A percentile compares a stretch with the other conserved stretches of the same genome.
These are phyloP conservation scores for Globisporangium viniferum DNA, from an alignment of 352 stramenopile species.

Conservation along the genomic window DNA sequence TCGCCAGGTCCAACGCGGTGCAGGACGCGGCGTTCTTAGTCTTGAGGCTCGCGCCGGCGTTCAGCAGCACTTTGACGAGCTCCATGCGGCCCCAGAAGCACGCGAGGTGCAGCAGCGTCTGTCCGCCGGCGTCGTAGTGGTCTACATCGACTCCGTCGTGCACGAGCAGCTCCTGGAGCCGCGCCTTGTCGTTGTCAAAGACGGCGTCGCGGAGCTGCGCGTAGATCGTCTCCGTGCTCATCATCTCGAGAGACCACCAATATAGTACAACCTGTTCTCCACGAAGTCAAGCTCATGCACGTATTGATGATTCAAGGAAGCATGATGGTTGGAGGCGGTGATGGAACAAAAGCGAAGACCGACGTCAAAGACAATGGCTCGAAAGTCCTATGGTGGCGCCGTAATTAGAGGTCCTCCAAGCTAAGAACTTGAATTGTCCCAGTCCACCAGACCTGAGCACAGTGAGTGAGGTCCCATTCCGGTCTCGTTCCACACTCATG, in stretches of 20 bases:
- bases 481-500: no score
- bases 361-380: not conserved
- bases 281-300: not conserved
- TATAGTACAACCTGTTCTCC: not conserved
- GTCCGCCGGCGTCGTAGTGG: constrained; percentile 66
- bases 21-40: constrained; percentile 69
- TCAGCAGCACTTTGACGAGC: constrained; percentile 55
- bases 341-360: not conserved
- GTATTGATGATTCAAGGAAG: not conserved
- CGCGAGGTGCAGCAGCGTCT: constrained; percentile 71
- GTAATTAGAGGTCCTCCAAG: not conserved
- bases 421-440: not conserved
- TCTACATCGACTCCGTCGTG: constrained; percentile 49
- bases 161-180: constrained; percentile 41
- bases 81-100: constrained; percentile 74
- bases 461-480: not conserved
- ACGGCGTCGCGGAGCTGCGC: constrained; percentile 70
- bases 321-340: not conserved
- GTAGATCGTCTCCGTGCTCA: constrained; percentile 42
- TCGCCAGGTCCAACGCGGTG: constrained; percentile 66
- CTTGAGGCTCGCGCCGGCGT: constrained; percentile 60
- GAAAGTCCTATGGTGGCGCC: not conserved
- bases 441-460: not conserved
- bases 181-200: constrained; percentile 58
- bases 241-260: constrained; percentile 1